phyloP scores from a whole-genome alignment of 108 stramenopile genomes.

The Aurantiochytrium sp. region DNA sequence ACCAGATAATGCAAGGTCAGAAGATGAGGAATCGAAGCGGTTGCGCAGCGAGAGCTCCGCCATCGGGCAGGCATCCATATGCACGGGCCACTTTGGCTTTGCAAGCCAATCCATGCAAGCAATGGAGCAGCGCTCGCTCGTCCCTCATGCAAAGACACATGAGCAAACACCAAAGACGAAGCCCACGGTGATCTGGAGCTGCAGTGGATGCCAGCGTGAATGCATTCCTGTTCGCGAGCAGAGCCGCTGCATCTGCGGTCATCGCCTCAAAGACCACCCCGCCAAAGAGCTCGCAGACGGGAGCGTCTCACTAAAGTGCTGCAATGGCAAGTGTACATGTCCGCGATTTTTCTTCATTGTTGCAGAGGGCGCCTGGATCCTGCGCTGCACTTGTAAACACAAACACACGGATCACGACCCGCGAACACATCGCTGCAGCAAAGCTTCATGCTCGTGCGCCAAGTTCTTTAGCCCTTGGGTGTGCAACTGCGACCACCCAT shows the following conservation, averaged over 20 bases:
- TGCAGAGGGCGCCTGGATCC: not conserved
- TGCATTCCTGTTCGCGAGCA: conserved; percentile 13
- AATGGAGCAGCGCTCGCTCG: too few species aligned
- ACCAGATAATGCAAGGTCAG: too few species aligned
- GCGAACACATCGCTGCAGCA: not conserved
- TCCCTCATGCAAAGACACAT: too few species aligned
- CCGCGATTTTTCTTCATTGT: not conserved
- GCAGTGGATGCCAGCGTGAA: not conserved
- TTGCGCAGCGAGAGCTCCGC: too few species aligned
- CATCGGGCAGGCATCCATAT: too few species aligned
- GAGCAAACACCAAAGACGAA: not conserved
- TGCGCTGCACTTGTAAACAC: conserved; percentile 22
- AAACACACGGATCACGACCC: conserved; percentile 28
- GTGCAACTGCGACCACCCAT: conserved; percentile 13
- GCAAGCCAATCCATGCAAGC: too few species aligned
- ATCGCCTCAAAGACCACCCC: conserved; percentile 26
- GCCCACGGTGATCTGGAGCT: not conserved
- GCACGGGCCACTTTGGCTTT: too few species aligned
- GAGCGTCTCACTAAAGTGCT: not conserved
- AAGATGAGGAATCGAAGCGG: too few species aligned
- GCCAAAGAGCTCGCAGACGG: not conserved
- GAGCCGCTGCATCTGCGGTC: conserved; percentile 9
- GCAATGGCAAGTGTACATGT: not conserved
- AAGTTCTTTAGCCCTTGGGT: conserved; percentile 2
- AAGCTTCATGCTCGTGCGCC: not conserved